Evolutionary conservation across 2,329 filamentous ascomycete species (phyloP), one percentile per base, ranked within the genome.

Genomic region (Myriosclerotinia curreyana): DNA sequence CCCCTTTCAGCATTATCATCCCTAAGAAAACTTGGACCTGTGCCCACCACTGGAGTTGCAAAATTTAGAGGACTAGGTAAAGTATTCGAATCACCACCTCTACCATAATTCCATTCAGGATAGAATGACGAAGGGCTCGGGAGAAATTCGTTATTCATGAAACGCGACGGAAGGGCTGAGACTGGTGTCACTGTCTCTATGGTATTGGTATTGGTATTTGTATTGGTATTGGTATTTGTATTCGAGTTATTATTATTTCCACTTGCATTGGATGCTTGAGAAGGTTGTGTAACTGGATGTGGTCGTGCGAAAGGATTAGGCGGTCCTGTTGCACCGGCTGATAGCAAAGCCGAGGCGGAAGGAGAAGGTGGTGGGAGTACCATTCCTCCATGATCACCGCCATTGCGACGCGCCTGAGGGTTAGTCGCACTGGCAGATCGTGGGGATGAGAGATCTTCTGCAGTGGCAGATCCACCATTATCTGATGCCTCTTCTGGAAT

Each of bases 291-390:
- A 64, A 86, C 82, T 36, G 92, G 91, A 5, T 88, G 92, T 34
- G 94, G 95, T 50, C 94, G 84, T 9, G 95, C 95, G 75, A 98
- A 99, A 0, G 95, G 95, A 75, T 99, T 99, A 2, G 92, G 92
- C 17, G 95, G 95, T 0, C 95, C 95, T 46, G 88, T 89, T 11
- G 95, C 94, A 49, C 95, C 95, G 0, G 95, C 95, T 55, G 92
- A 96, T 63, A 97, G 81, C 8, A 98, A 81, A 2, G 92, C 86
- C 28, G 90, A 90, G 40, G 70, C 70, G 38, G 92, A 96, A 0
- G 95, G 94, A 1, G 95, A 97, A 0, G 95, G 95, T 9, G 94
- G 94, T 22, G 95, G 95, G 7, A 99, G 82, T 3, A 97, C 91
- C 25, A 96, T 87, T 22, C 86, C 85, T 70, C 68, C 66, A 31